phyloP scores from a whole-genome alignment of 208 protist species.

The Leishmania mexicana region DNA sequence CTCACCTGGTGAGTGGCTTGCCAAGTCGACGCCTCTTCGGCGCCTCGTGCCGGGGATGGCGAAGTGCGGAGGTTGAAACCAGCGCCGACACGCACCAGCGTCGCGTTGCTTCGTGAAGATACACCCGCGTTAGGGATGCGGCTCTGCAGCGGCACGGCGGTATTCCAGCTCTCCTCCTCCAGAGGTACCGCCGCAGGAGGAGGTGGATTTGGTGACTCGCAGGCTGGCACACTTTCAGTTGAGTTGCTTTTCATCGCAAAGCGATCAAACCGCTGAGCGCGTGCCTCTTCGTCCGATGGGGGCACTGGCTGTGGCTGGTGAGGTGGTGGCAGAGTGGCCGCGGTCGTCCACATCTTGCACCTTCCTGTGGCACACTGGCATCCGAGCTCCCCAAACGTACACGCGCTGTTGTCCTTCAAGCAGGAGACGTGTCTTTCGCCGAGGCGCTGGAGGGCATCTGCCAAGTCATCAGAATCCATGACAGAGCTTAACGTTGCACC shows the following conservation, averaged over 20 bases:
- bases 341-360: not conserved
- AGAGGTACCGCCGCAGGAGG: not conserved
- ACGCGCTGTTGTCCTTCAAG: conserved; percentile 12
- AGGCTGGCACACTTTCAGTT: not conserved
- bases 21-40: not conserved
- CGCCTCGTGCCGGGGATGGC: not conserved
- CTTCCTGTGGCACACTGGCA: conserved; percentile 10
- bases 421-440: not conserved
- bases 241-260: not conserved
- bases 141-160: not conserved
- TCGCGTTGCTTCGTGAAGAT: not conserved
- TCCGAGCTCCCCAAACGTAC: conserved; percentile 26
- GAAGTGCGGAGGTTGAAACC: not conserved
- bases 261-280: not conserved
- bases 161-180: not conserved
- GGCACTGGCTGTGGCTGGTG: not conserved
- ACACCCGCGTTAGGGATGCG: not conserved
- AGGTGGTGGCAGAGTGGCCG: not conserved
- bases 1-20: not conserved
- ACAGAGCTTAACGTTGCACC: not conserved
- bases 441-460: conserved; percentile 13
- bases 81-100: not conserved
- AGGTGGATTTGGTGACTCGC: not conserved
- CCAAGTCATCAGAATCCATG: conserved; percentile 8
- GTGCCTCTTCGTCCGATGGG: not conserved